Conservation (phyloP, 306 rosid genomes). For the Fragaria nilgerrensis region DNA sequence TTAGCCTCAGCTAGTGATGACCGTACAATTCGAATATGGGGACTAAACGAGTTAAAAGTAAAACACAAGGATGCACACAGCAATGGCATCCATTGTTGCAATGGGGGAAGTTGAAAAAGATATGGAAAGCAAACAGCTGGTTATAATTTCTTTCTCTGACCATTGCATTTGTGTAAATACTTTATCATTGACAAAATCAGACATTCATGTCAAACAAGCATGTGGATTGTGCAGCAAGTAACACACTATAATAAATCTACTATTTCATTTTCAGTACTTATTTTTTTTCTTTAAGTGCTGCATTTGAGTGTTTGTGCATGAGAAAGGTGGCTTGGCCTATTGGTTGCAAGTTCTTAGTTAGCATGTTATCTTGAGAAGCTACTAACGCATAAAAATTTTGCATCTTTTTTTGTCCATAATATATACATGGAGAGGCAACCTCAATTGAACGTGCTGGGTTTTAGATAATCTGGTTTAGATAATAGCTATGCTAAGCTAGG, state of each 20-base stretch:
- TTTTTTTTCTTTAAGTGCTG: not conserved
- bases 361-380: not conserved
- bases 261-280: conserved; percentile 18
- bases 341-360: not conserved
- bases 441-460: not conserved
- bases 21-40: conserved; percentile 94
- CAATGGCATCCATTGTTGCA: conserved; percentile 85
- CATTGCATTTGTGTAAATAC: conserved; percentile 81
- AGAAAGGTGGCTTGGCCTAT: not conserved
- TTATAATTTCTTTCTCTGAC: conserved; percentile 46
- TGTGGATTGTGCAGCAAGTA: conserved; percentile 53
- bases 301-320: not conserved
- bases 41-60: conserved; percentile 54
- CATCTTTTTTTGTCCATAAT: not conserved
- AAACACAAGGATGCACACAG: conserved; percentile 54
- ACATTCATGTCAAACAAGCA: conserved; percentile 71
- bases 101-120: conserved; percentile 63
- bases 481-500: not conserved
- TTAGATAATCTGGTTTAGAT: not conserved
- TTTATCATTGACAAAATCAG: conserved; percentile 47
- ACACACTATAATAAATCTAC: conserved; percentile 45
- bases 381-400: not conserved
- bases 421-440: not conserved
- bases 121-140: conserved; percentile 28
- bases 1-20: conserved; percentile 97